Base-by-base conservation (phyloP, 805 yeast genomes). In the Pichia scutulata region DNA sequence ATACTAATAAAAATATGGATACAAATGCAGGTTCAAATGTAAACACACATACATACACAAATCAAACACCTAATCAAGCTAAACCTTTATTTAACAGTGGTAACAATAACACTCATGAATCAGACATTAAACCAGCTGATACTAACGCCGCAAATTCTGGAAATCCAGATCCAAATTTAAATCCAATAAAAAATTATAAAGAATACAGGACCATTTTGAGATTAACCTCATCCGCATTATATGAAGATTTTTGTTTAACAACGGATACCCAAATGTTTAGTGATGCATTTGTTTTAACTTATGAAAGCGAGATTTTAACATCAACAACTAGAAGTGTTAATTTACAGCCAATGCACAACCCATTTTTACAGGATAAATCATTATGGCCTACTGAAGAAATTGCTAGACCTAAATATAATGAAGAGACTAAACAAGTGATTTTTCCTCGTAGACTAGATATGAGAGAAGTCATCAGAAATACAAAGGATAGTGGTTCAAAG, bases 301-400 rank as follows among this genome's bases (percentile, higher is more conserved):
- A 92, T 78, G 98, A 93, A 67, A 75, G 92, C n/a, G 97, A 90
- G 66, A 80, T 90, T 24, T 70, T 92, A 47, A 78, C 87, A 0
- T 70, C 89, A 44, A 86, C 96, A 3, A 78, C 85, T 53, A 76
- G 98, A 53, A 85, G 88, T 53, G 65, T 92, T 28, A 84, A 88
- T 58, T 69, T 92, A 49, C 74, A 83, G 14, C 89, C 86, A 1
- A 86, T 90, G 0, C 64, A 82, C 53, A 84, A 86, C 60, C 92
- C 90, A 6, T 84, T 78, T 61, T 55, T 65, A 9, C 68, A 73
- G 44, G 77, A 74, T 44, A 76, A 72, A 40, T 69, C 73, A 37
- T 58, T 76, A 4, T 63, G 64, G 49, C 88, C 88, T 12, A 37
- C 24, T 0, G 51, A 47, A 30, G 75, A 72, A 37, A 60, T 65